Conservation (phyloP, 1,284 basidiomycete genomes). For the Malassezia sympodialis region DNA sequence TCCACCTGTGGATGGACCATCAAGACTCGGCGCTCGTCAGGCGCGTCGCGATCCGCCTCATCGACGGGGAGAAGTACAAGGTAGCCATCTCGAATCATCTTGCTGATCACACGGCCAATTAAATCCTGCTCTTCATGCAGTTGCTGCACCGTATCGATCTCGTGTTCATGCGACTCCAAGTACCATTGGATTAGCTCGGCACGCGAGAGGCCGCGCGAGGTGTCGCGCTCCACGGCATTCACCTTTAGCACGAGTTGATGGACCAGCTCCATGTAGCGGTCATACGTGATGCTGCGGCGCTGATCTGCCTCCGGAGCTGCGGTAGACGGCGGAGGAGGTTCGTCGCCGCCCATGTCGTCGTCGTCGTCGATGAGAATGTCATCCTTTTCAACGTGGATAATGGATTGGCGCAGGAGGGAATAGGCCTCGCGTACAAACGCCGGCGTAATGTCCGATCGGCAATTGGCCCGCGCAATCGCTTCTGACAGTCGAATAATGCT, state of each 20-base stretch:
- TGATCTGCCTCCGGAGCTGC: not conserved
- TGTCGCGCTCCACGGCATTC: conserved; percentile 64
- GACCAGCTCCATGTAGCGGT: conserved; percentile 83
- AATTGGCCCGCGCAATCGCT: conserved; percentile 93
- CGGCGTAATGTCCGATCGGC: conserved; percentile 65
- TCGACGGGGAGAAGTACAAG: conserved; percentile 38
- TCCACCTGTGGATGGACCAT: conserved; percentile 41
- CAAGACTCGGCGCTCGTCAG: conserved; percentile 18
- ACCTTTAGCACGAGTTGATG: conserved; percentile 77
- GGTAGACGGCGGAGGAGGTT: not conserved
- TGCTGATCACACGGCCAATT: conserved; percentile 75
- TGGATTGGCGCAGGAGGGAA: conserved; percentile 82
- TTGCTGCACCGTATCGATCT: conserved; percentile 73
- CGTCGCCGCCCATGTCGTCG: conserved; percentile 5
- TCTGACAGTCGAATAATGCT: conserved; percentile 95
- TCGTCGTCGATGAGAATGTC: conserved; percentile 95
- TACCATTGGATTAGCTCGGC: conserved; percentile 88
- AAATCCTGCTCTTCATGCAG: conserved; percentile 85
- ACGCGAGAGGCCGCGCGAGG: conserved; percentile 63
- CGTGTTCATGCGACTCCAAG: conserved; percentile 68
- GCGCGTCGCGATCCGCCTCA: conserved; percentile 21
- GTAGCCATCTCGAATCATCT: conserved; percentile 66
- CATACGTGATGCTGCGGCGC: conserved; percentile 68
- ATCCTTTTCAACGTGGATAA: conserved; percentile 98
- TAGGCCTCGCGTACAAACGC: conserved; percentile 92